phyloP scores from a whole-genome alignment of 176 grass and related monocot genomes.

The Zoysia japonica region DNA sequence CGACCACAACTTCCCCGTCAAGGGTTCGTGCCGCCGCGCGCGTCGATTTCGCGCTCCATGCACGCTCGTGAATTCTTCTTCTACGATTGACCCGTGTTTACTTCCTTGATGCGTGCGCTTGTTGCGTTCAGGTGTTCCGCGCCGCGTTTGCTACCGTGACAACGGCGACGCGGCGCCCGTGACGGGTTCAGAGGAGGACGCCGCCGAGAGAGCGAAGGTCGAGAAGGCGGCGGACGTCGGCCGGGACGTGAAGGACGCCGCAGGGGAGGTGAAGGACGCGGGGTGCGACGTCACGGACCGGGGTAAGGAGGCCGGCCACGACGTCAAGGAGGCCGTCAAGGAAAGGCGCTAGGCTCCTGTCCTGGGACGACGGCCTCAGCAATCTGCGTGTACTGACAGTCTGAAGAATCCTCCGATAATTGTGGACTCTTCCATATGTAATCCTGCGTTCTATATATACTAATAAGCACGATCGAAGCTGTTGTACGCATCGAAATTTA shows the following conservation, averaged over 20 bases:
- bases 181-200: not conserved
- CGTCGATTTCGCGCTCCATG: not conserved
- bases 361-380: not conserved
- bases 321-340: slow-evolving; percentile 16
- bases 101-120: not conserved
- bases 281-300: not conserved
- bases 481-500: not conserved
- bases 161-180: not conserved
- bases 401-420: not conserved
- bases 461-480: not conserved
- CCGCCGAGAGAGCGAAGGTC: not conserved
- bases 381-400: not conserved
- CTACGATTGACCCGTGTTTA: too few relatives aligned
- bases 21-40: not conserved
- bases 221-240: not conserved
- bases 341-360: not conserved
- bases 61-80: not conserved
- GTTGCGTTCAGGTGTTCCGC: not conserved
- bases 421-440: not conserved
- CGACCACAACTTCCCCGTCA: not conserved
- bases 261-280: slow-evolving; percentile 3
- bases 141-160: not conserved
- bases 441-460: not conserved
- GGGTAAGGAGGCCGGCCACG: not conserved
- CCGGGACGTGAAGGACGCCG: not conserved